These are phyloP conservation scores for Ensete ventricosum DNA, from an alignment of 176 grass and related monocot species.

Conservation along the genomic window DNA sequence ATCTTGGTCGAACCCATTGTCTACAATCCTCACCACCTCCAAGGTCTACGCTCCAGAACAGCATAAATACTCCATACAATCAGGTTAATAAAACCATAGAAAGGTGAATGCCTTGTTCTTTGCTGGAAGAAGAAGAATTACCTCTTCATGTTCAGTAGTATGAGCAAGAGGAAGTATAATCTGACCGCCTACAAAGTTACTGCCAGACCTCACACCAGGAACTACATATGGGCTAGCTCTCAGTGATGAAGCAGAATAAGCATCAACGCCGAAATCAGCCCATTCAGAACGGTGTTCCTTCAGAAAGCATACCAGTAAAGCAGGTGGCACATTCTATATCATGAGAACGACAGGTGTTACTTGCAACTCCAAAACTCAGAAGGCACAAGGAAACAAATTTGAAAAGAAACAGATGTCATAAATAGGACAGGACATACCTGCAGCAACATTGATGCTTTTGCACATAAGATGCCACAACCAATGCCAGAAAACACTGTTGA, in stretches of 20 bases:
- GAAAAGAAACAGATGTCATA: too few relatives aligned
- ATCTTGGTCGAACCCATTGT: neutral
- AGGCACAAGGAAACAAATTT: too few relatives aligned
- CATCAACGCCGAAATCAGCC: constrained; percentile 84
- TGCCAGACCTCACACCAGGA: constrained; percentile 43
- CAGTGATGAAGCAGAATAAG: constrained; percentile 74
- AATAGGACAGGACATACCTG: neutral
- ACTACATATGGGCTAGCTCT: constrained; percentile 67
- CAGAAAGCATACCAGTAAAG: constrained; percentile 77
- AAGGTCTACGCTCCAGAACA: neutral
- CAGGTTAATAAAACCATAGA: neutral
- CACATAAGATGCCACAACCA: constrained; percentile 11
- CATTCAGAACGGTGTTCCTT: constrained; percentile 91
- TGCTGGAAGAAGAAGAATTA: constrained; percentile 13
- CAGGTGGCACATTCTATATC: constrained; percentile 79
- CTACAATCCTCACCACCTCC: neutral
- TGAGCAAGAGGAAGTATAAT: constrained; percentile 92
- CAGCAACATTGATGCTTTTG: constrained; percentile 13
- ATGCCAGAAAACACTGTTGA: constrained; percentile 6
- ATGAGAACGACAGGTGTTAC: constrained; percentile 2
- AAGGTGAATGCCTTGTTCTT: neutral
- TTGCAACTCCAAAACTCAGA: too few relatives aligned
- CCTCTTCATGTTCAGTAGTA: constrained; percentile 91
- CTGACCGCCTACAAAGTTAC: constrained; percentile 69
- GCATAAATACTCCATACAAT: neutral